Percentiles rank a stretch among this genome's conserved stretches.
phyloP scores from a whole-genome alignment of 2,329 filamentous ascomycete species.

The Dendryphion nanum region DNA sequence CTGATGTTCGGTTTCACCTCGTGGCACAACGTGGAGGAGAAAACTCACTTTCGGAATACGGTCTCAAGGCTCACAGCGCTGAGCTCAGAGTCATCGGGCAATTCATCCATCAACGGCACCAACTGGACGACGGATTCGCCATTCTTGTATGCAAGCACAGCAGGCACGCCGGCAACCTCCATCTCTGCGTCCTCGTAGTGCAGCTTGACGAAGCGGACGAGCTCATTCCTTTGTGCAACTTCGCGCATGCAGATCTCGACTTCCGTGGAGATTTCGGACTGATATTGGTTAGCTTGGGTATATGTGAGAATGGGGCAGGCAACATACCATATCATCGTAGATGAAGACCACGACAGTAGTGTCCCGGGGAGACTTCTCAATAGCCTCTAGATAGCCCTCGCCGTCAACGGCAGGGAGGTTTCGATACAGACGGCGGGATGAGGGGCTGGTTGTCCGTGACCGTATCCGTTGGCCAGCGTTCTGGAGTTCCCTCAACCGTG shows the following conservation, averaged over 20 bases:
- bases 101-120: constrained; percentile 81
- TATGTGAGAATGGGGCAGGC: background rate
- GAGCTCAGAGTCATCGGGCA: constrained; percentile 61
- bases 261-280: constrained; percentile 77
- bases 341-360: constrained; percentile 92
- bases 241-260: constrained; percentile 76
- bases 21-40: background rate
- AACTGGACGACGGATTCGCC: constrained; percentile 90
- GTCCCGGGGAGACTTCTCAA: constrained; percentile 81
- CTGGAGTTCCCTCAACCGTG: constrained; percentile 72
- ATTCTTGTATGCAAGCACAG: constrained; percentile 82
- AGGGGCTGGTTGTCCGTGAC: constrained; percentile 72
- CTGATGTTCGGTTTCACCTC: constrained; percentile 16
- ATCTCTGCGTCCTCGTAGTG: constrained; percentile 93
- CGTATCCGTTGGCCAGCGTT: constrained; percentile 57
- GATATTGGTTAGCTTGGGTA: background rate
- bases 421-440: constrained; percentile 69
- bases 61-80: constrained; percentile 57
- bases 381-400: constrained; percentile 88
- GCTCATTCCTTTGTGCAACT: constrained; percentile 68
- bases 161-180: constrained; percentile 82
- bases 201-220: constrained; percentile 84
- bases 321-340: constrained; percentile 77
- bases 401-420: constrained; percentile 82
- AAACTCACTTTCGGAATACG: constrained; percentile 50